Evolutionary conservation across 129 eudicot species (phyloP).

Genomic region (Ambrosia trifida): DNA sequence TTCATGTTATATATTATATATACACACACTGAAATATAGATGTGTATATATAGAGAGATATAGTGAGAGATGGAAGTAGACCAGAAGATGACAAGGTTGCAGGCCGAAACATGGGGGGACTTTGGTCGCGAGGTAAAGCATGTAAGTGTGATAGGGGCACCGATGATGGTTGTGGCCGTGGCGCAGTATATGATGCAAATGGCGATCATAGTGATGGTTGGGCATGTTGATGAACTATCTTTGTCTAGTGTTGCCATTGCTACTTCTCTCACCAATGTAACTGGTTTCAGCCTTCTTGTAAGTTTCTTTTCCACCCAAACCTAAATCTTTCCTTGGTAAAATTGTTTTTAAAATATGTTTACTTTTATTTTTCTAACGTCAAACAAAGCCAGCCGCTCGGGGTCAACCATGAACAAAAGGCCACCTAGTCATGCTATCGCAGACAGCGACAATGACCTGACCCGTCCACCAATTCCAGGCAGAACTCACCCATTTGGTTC

Average conservation of each 20-base stretch:
- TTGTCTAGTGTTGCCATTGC: slow-evolving; percentile 56
- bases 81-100: not conserved
- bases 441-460: no score
- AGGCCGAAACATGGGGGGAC: not conserved
- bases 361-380: no score
- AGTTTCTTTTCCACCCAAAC: not conserved
- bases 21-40: not conserved
- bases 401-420: no score
- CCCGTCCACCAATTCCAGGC: no score
- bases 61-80: slow-evolving; percentile 32
- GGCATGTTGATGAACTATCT: slow-evolving; percentile 44
- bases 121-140: slow-evolving; percentile 41
- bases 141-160: slow-evolving; percentile 40
- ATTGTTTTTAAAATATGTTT: no score
- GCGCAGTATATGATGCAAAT: slow-evolving; percentile 51
- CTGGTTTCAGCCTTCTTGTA: slow-evolving; percentile 66
- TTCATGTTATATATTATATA: not conserved
- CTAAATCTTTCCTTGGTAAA: no score
- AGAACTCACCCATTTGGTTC: no score
- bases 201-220: slow-evolving; percentile 48
- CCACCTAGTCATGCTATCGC: no score
- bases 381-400: no score
- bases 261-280: slow-evolving; percentile 56
- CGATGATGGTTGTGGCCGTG: slow-evolving; percentile 52
- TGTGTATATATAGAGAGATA: not conserved